Evolutionary conservation across 208 protist species (phyloP).

Genomic region (Spironucleus salmonicida): DNA sequence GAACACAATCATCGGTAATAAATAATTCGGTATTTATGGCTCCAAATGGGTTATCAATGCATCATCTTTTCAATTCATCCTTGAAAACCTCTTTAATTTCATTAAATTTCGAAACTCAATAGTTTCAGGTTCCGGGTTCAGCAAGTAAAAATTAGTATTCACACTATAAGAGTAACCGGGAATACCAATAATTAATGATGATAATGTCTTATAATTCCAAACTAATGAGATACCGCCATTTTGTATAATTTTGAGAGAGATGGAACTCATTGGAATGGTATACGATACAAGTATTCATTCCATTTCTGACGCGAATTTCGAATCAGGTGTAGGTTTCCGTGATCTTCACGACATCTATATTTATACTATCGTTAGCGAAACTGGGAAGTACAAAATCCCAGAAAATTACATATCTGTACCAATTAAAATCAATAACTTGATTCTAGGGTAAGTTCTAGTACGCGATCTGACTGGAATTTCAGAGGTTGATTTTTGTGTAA

Average conservation of each 20-base stretch:
- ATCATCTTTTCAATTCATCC: not conserved
- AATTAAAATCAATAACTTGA: too few species aligned
- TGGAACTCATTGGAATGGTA: not conserved
- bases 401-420: not conserved
- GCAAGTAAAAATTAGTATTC: not conserved
- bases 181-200: not conserved
- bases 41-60: not conserved
- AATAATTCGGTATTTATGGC: not conserved
- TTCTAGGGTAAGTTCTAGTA: too few species aligned
- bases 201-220: not conserved
- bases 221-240: not conserved
- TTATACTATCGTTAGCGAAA: not conserved
- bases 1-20: not conserved
- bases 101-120: not conserved
- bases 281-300: not conserved
- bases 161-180: not conserved
- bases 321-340: not conserved
- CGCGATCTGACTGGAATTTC: too few species aligned
- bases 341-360: not conserved
- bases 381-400: not conserved
- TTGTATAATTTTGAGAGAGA: not conserved
- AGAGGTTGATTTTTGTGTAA: too few species aligned
- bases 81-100: not conserved
- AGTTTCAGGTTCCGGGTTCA: not conserved
- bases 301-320: not conserved